Evolutionary conservation across 2,329 filamentous ascomycete species (phyloP).

Genomic region (Epichloe brachyelytri): DNA sequence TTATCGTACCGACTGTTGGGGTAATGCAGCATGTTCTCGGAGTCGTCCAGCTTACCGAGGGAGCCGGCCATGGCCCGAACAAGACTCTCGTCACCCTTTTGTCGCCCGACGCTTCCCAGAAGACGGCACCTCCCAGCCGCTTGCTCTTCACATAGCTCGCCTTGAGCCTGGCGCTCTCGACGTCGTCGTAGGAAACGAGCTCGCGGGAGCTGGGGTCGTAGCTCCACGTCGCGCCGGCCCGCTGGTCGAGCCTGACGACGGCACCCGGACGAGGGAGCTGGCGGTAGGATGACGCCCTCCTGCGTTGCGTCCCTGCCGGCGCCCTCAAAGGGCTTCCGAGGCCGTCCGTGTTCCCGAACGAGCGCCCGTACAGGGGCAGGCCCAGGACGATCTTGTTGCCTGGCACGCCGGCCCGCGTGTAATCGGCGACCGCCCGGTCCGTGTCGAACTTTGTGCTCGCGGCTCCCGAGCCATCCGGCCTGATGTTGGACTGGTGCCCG

Average conservation of each 20-base stretch:
- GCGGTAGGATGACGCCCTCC: slow-evolving; percentile 58
- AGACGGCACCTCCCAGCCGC: slow-evolving; percentile 63
- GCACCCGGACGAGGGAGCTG: slow-evolving; percentile 51
- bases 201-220: slow-evolving; percentile 47
- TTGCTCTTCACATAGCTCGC: slow-evolving; percentile 46
- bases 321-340: slow-evolving; percentile 48
- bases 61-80: slow-evolving; percentile 36
- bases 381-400: slow-evolving; percentile 59
- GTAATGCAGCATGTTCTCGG: slow-evolving; percentile 40
- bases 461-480: slow-evolving; percentile 35
- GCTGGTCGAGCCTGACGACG: slow-evolving; percentile 40
- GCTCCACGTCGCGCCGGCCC: slow-evolving; percentile 54
- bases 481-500: slow-evolving; percentile 61
- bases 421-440: slow-evolving; percentile 44
- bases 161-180: slow-evolving; percentile 46
- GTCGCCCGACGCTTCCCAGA: slow-evolving; percentile 73
- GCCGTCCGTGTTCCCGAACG: slow-evolving; percentile 55
- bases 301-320: slow-evolving; percentile 46
- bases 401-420: slow-evolving; percentile 40
- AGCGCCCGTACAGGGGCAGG: slow-evolving; percentile 68
- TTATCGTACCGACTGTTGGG: slow-evolving; percentile 47
- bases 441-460: slow-evolving; percentile 56
- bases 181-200: slow-evolving; percentile 60
- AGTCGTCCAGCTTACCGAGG: slow-evolving; percentile 35
- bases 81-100: slow-evolving; percentile 39